Evolutionary conservation across 83 land plant genomes (phyloP), one percentile per base, ranked within the genome.

Genomic region (Larix sibirica): DNA sequence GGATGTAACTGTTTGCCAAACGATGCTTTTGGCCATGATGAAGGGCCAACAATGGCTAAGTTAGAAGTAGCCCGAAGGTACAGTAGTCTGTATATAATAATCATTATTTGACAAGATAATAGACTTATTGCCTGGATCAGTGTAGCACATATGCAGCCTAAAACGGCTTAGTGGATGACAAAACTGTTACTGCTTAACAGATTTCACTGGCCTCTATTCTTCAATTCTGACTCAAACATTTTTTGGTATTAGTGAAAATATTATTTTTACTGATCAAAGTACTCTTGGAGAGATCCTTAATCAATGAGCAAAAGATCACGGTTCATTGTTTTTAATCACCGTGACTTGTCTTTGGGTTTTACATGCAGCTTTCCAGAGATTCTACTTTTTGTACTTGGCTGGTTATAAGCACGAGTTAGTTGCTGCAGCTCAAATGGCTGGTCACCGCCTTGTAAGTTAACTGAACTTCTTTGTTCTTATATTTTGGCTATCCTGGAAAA

Each of bases 341-440:
- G 36, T 33, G 44, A 7, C 42, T 66, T 14, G 1, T 21, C 62
- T 14, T 1, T 59, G 38, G 0, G 10, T 24, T 14, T 66, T 63
- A n/a, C 62, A 17, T 20, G 38, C 81, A 88, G 90, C 86, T 38
- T 65, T 89, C 59, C 83, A 82, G 70, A 83, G 83, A 83, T 75
- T 86, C n/a, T 84, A 89, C 77, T 86, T 83, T 60, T 83, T 89
- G 54, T 86, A 81, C 47, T 18, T 89, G 81, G 90, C 89, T 73
- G 89, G 90, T 4, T 89, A 89, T 83, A 89, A 83, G 68, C 63
- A 81, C 58, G 90, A 89, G 63, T 63, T 89, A 28, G 81, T 21
- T 42, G 89, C 85, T 42, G 64, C 81, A 28, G 86, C 89, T 16
- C 79, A 76, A 42, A 61, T 81, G 68, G 67, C 84, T 47, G 89